Percentiles rank a stretch among this genome's conserved stretches.
phyloP scores from a whole-genome alignment of 2,329 filamentous ascomycete genomes.

The Biscogniauxia marginata region DNA sequence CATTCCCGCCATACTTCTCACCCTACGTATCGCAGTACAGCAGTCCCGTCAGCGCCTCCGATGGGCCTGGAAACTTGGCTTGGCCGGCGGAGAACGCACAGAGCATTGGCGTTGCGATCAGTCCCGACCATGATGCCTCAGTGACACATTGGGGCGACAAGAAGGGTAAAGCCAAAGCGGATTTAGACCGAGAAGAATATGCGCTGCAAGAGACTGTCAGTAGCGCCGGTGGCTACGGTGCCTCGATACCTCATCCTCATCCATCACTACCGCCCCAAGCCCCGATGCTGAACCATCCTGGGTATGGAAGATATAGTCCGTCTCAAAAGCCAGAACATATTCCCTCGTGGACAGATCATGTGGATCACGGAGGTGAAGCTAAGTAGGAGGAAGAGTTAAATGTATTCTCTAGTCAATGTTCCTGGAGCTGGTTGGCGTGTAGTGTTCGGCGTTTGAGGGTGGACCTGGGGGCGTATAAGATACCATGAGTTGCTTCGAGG shows the following conservation, averaged over 20 bases:
- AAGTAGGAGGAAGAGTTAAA: neutral
- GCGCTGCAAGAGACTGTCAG: slow-evolving; percentile 49
- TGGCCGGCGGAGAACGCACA: slow-evolving; percentile 39
- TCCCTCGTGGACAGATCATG: neutral
- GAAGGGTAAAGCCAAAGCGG: slow-evolving; percentile 41
- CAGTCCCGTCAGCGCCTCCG: slow-evolving; percentile 52
- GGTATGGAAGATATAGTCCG: slow-evolving; percentile 39
- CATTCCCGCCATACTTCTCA: slow-evolving; percentile 51
- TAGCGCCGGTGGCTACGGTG: slow-evolving; percentile 28
- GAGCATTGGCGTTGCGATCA: slow-evolving; percentile 45
- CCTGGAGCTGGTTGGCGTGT: no score
- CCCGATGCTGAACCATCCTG: slow-evolving; percentile 47
- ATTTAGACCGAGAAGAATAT: slow-evolving; percentile 38
- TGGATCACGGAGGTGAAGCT: neutral
- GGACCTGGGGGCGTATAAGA: neutral
- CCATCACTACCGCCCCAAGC: slow-evolving; percentile 30
- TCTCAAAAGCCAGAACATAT: slow-evolving; percentile 6
- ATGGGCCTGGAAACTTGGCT: slow-evolving; percentile 30
- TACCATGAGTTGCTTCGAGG: neutral
- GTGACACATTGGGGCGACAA: slow-evolving; percentile 29
- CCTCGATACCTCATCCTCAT: slow-evolving; percentile 16
- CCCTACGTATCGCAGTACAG: slow-evolving; percentile 60
- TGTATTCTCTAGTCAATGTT: no score
- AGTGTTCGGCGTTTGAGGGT: neutral
- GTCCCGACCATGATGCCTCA: slow-evolving; percentile 36